phyloP scores from a whole-genome alignment of 768 basidiomycete species.

The Mycena leptocephala region DNA sequence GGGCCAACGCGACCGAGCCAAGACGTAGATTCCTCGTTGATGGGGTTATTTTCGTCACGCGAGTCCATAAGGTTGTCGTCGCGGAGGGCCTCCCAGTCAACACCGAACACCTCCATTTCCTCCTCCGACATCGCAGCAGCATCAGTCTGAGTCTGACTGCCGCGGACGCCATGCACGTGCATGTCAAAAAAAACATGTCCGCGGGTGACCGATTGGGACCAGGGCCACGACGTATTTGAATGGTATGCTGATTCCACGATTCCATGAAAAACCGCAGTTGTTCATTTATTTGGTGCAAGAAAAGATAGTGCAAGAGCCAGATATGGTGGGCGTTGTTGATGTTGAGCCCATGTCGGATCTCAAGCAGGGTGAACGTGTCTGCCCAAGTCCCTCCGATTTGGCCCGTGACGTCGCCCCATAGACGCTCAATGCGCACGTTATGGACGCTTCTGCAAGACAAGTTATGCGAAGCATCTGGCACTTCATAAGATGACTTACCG shows the following conservation, averaged over 20 bases:
- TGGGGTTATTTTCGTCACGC: slow-evolving; percentile 5
- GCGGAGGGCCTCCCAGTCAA: slow-evolving; percentile 29
- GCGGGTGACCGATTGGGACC: slow-evolving; percentile 34
- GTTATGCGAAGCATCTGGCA: slow-evolving; percentile 1
- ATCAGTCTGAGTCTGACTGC: slow-evolving; percentile 3
- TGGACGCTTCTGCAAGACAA: slow-evolving; percentile 50
- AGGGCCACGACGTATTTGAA: slow-evolving; percentile 38
- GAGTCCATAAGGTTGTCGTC: slow-evolving; percentile 18
- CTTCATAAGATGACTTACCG: slow-evolving; percentile 36
- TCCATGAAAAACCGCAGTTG: slow-evolving; percentile 49
- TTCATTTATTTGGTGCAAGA: slow-evolving; percentile 45
- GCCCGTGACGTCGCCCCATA: slow-evolving; percentile 56
- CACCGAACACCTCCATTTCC: slow-evolving; percentile 28
- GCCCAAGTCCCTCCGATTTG: slow-evolving; percentile 56
- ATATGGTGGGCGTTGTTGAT: slow-evolving; percentile 46
- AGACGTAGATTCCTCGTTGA: slow-evolving; percentile 7
- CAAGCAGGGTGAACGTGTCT: slow-evolving; percentile 51
- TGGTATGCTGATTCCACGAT: slow-evolving; percentile 54
- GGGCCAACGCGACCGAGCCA: slow-evolving; percentile 21
- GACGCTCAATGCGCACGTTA: slow-evolving; percentile 55
- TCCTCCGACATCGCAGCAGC: background rate
- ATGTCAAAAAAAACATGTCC: slow-evolving; percentile 53
- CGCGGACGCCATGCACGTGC: slow-evolving; percentile 46
- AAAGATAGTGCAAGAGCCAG: slow-evolving; percentile 59
- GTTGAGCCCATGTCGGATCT: slow-evolving; percentile 47